These are phyloP conservation scores for Hemileccinum rubropunctum DNA, from an alignment of 768 basidiomycete genomes.

Conservation along the genomic window DNA sequence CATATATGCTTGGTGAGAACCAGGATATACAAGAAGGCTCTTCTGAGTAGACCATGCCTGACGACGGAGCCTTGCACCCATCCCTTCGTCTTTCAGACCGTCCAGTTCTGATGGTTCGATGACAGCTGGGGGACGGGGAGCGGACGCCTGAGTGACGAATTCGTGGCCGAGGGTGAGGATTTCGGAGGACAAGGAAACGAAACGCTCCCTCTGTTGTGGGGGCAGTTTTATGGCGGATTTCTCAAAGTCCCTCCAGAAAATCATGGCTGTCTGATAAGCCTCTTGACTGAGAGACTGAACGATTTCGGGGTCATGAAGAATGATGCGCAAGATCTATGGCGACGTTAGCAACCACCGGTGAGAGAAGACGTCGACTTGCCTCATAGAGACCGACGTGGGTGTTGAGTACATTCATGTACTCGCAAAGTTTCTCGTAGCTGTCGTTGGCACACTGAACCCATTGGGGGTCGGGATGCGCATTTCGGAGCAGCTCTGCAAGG, in stretches of 20 bases:
- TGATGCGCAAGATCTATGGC: slow-evolving; percentile 63
- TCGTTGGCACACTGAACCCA: slow-evolving; percentile 86
- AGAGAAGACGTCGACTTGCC: slow-evolving; percentile 46
- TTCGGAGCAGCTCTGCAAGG: slow-evolving; percentile 89
- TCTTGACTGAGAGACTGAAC: slow-evolving; percentile 66
- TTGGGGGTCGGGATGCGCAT: slow-evolving; percentile 81
- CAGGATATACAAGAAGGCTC: slow-evolving; percentile 77
- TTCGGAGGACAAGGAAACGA: slow-evolving; percentile 87
- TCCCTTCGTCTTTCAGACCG: slow-evolving; percentile 73
- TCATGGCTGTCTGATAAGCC: slow-evolving; percentile 83
- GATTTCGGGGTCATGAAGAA: slow-evolving; percentile 66
- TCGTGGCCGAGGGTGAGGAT: slow-evolving; percentile 84
- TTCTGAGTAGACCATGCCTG: slow-evolving; percentile 77
- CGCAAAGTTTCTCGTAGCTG: slow-evolving; percentile 89
- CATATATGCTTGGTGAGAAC: slow-evolving; percentile 89
- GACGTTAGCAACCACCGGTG: slow-evolving; percentile 16
- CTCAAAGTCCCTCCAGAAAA: slow-evolving; percentile 96
- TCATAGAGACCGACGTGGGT: slow-evolving; percentile 89
- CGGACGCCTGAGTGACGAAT: slow-evolving; percentile 70
- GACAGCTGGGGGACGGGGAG: slow-evolving; percentile 60
- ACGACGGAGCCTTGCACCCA: slow-evolving; percentile 69
- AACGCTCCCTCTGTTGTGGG: slow-evolving; percentile 68
- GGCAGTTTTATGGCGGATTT: slow-evolving; percentile 94
- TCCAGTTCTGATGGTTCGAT: slow-evolving; percentile 68
- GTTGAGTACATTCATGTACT: slow-evolving; percentile 97